Base-by-base conservation (phyloP, 768 basidiomycete genomes). In the Podaxis sp. region DNA sequence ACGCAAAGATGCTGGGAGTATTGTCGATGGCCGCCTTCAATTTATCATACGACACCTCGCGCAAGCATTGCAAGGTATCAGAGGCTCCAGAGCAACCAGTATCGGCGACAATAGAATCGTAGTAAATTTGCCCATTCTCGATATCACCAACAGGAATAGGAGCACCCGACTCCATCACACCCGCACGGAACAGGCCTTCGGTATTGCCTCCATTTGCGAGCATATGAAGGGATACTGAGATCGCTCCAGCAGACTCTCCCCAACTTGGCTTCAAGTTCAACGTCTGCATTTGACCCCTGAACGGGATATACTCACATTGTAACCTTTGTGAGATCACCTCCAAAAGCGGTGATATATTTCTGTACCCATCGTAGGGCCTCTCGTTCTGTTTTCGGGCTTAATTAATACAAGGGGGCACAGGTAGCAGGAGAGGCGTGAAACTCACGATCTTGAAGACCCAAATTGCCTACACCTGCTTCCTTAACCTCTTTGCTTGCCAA, bases 401-500 rank as follows among this genome's bases (percentile, higher is more conserved):
- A 50, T 24, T 24, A 0, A 24, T 17, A 0, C 22, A 2, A 13
- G 4, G 24, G 55, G 50, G 3, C 15, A n/a, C 26, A 30, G 15
- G 48, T 33, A 13, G 37, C 8, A 13, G 17, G 38, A 13, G 46
- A 15, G 2, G 15, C 22, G 37, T 36, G 13, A 10, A 10, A 75
- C 83, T 71, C 66, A 85, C 85, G 85, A 73, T 90, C 88, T 61
- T 82, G 82, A 24, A 91, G 73, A n/a, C 89, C 89, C 22, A 88
- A 75, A 68, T 90, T 90, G 0, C 82, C 84, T 7, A 84, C 75
- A 1, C 80, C 81, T 2, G 80, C 84, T 3, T 72, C 76, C 53
- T 78, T 80, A 1, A 85, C 78, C 73, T 87, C 84, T 64, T 79
- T 75, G 48, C 83, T 74, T 0, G 79, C 77, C 41, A 86, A 63